Conservation (phyloP, 805 yeast species). For the Candida parachauliodes region DNA sequence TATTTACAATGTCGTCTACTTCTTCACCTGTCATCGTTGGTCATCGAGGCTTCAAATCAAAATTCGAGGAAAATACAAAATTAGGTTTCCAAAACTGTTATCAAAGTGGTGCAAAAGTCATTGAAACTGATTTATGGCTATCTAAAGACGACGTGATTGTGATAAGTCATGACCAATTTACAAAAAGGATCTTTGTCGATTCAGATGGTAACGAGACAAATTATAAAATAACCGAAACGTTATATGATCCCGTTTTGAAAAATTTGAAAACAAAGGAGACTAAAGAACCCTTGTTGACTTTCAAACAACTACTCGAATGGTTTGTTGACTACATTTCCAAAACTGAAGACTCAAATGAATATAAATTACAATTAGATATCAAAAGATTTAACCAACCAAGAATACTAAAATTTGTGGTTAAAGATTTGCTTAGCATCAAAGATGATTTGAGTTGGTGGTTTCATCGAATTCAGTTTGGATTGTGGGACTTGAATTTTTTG, state of each 20-base stretch:
- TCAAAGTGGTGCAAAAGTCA: constrained; percentile 32
- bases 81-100: constrained; percentile 35
- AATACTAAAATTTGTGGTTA: constrained; percentile 24
- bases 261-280: constrained; percentile 28
- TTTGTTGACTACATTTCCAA: constrained; percentile 20
- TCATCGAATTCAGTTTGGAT: constrained; percentile 34
- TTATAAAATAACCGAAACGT: constrained; percentile 29
- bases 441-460: constrained; percentile 36
- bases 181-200: constrained; percentile 35
- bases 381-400: constrained; percentile 37
- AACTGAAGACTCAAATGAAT: constrained; percentile 11
- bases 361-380: constrained; percentile 37
- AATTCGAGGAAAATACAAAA: constrained; percentile 38
- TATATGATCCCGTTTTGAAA: constrained; percentile 24
- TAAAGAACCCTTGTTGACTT: constrained; percentile 31
- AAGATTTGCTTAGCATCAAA: constrained; percentile 25
- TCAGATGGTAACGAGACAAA: constrained; percentile 32
- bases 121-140: constrained; percentile 44
- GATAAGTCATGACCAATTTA: constrained; percentile 37
- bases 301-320: constrained; percentile 31
- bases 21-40: constrained; percentile 30
- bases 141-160: constrained; percentile 35
- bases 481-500: constrained; percentile 38
- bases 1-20: constrained; percentile 1
- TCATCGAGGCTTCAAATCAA: constrained; percentile 42